Percentiles rank a stretch among this genome's conserved stretches.
These are phyloP conservation scores for Lepidopterella palustris DNA, from an alignment of 495 filamentous ascomycete species.

Conservation along the genomic window DNA sequence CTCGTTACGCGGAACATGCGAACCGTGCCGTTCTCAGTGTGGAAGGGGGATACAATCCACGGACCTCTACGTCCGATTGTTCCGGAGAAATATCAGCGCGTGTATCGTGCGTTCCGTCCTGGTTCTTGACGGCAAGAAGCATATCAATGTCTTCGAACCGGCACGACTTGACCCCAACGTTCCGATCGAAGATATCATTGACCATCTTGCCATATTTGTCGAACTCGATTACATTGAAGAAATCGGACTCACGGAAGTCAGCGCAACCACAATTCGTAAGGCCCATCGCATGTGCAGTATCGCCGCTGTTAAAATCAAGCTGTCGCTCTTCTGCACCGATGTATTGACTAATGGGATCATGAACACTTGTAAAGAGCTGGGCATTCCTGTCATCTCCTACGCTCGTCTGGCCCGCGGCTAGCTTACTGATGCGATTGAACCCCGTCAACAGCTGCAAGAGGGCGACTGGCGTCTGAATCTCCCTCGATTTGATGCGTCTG, in stretches of 20 bases:
- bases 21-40: constrained; percentile 54
- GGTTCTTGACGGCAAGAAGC: constrained; percentile 16
- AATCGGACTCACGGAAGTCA: constrained; percentile 16
- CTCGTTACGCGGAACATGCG: constrained; percentile 53
- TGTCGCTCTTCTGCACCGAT: constrained; percentile 1
- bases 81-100: constrained; percentile 7
- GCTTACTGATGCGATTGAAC: constrained; percentile 54
- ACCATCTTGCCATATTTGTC: constrained; percentile 1
- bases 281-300: neutral
- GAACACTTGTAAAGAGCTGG: constrained; percentile 30
- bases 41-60: constrained; percentile 46
- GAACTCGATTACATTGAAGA: constrained; percentile 13
- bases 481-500: constrained; percentile 61
- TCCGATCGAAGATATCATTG: constrained; percentile 4
- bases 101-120: constrained; percentile 18
- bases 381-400: constrained; percentile 64
- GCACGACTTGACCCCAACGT: constrained; percentile 8
- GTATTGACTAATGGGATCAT: constrained; percentile 6
- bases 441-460: constrained; percentile 51
- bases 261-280: constrained; percentile 6
- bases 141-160: constrained; percentile 28
- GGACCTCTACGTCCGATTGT: neutral
- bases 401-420: constrained; percentile 45
- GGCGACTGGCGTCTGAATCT: constrained; percentile 47
- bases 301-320: constrained; percentile 11